phyloP scores from a whole-genome alignment of 352 stramenopile species.

The Elongisporangium senticosum region DNA sequence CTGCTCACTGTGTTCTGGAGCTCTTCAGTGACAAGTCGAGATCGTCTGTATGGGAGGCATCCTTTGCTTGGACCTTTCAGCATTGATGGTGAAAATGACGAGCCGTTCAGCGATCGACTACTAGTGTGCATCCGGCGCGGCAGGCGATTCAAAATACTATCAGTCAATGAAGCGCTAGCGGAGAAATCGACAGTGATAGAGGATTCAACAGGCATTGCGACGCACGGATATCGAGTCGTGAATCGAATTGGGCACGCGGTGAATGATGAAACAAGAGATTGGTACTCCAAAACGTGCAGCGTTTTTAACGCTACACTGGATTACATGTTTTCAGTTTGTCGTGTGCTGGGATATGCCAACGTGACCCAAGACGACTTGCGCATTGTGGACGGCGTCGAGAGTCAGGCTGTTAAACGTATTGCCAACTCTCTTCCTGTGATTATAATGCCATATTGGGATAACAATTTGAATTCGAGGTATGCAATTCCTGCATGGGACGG shows the following conservation, averaged over 20 bases:
- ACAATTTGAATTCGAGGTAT: conserved; percentile 16
- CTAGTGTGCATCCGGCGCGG: conserved; percentile 27
- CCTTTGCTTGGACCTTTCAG: conserved; percentile 6
- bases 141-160: conserved; percentile 20
- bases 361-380: conserved; percentile 13
- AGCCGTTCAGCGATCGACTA: conserved; percentile 36
- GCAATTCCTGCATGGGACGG: conserved; percentile 29
- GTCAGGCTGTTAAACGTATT: conserved; percentile 19
- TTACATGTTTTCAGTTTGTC: conserved; percentile 7
- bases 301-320: conserved; percentile 8
- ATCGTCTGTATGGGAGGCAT: conserved; percentile 7
- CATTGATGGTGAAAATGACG: conserved; percentile 32
- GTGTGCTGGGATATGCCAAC: conserved; percentile 14
- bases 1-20: conserved; percentile 24
- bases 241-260: conserved; percentile 1
- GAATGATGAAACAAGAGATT: not conserved
- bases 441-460: conserved; percentile 44
- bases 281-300: conserved; percentile 5
- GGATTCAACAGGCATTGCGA: conserved; percentile 4
- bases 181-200: not conserved
- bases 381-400: conserved; percentile 18
- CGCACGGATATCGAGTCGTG: conserved; percentile 24
- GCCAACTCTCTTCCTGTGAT: conserved; percentile 30
- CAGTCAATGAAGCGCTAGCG: conserved; percentile 19
- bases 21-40: not conserved